Percentiles rank a stretch among this genome's conserved stretches.
phyloP scores from a whole-genome alignment of 257 asterid genomes.

The Gynochthodes officinalis region DNA sequence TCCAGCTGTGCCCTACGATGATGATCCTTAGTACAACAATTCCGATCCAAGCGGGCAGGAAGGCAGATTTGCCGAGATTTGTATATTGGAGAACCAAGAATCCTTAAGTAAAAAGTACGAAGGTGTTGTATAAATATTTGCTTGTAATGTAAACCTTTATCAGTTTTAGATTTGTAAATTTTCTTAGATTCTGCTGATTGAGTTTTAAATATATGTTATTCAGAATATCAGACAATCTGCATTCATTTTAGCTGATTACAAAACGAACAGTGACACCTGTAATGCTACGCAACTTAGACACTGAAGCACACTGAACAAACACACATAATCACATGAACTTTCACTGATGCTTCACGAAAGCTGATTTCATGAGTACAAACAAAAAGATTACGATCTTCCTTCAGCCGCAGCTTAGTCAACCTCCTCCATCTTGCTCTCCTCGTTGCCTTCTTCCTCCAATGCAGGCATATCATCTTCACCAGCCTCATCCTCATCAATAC shows the following conservation, averaged over 20 bases:
- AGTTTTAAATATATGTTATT: not conserved
- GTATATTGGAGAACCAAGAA: no score
- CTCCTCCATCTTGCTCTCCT: conserved; percentile 10
- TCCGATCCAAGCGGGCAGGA: not conserved
- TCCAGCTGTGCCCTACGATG: conserved; percentile 51
- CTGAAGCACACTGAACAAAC: not conserved
- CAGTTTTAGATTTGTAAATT: not conserved
- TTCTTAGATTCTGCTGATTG: not conserved
- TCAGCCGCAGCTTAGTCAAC: no score
- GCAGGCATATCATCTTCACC: conserved; percentile 4
- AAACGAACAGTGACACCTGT: no score
- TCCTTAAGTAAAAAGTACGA: no score
- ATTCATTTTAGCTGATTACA: not conserved
- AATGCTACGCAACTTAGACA: no score
- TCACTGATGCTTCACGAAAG: no score
- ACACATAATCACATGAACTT: not conserved
- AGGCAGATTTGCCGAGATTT: not conserved
- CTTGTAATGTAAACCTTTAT: no score
- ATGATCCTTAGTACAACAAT: conserved; percentile 56
- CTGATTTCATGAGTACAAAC: no score
- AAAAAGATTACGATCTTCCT: no score
- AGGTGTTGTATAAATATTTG: no score
- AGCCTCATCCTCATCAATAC: not conserved
- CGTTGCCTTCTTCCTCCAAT: conserved; percentile 5
- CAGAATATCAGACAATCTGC: not conserved